A percentile compares a stretch with the other conserved stretches of the same genome.
These are phyloP conservation scores for Thalassiosira profunda DNA, from an alignment of 108 stramenopile species.

Conservation along the genomic window DNA sequence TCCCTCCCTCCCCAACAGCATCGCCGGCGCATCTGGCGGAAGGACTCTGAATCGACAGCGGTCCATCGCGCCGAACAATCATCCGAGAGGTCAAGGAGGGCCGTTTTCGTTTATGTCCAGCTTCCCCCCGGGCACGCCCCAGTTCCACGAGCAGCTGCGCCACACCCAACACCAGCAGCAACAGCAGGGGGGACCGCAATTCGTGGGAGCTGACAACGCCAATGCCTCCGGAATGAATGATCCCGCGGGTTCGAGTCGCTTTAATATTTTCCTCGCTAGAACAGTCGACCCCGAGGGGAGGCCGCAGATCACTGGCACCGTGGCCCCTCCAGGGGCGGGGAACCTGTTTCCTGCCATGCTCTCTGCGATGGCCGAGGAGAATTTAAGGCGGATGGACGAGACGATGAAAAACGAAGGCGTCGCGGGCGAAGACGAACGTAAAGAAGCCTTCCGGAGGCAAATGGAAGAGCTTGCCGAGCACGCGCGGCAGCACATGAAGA, in stretches of 20 bases:
- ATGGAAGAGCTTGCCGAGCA: conserved; percentile 48
- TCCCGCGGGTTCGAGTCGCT: conserved; percentile 88
- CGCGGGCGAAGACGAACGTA: conserved; percentile 49
- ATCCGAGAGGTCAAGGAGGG: not conserved
- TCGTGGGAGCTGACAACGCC: conserved; percentile 67
- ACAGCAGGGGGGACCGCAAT: not conserved
- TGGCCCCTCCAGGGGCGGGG: conserved; percentile 90
- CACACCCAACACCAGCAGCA: too few species aligned
- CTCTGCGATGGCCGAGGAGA: conserved; percentile 78
- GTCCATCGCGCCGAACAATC: conserved; percentile 14
- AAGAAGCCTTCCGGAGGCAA: conserved; percentile 46
- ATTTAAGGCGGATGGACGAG: too few species aligned
- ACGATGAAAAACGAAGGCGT: conserved; percentile 44
- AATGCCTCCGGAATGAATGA: conserved; percentile 90
- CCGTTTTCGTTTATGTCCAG: conserved; percentile 55
- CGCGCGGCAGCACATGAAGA: conserved; percentile 41
- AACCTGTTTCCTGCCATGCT: conserved; percentile 91
- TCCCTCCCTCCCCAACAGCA: conserved; percentile 40
- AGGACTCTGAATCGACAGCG: conserved; percentile 33
- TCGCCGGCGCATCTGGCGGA: conserved; percentile 14
- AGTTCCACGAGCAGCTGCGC: conserved; percentile 47
- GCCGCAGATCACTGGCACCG: conserved; percentile 85
- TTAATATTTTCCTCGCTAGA: conserved; percentile 92
- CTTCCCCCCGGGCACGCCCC: conserved; percentile 44
- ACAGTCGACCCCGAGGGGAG: conserved; percentile 69